Conservation (phyloP, 345 rosid species). For the Raphanus sativus region DNA sequence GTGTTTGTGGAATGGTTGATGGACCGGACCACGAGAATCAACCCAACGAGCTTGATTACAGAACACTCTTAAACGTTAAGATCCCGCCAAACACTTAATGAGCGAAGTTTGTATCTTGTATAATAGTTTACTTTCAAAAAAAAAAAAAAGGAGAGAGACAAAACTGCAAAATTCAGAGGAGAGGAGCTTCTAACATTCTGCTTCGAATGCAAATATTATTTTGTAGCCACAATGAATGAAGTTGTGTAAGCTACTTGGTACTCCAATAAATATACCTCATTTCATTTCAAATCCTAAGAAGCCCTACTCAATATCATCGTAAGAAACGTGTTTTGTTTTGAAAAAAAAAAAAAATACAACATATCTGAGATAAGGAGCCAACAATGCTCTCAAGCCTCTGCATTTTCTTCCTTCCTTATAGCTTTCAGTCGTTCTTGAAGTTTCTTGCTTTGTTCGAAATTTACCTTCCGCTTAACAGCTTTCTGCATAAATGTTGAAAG, state of each 20-base stretch:
- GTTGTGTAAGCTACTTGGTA: not conserved
- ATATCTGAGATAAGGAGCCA: not conserved
- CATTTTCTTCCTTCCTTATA: conserved; percentile 56
- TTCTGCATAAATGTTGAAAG: conserved; percentile 49
- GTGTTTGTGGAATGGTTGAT: too few species aligned
- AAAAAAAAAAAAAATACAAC: not conserved
- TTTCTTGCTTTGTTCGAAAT: conserved; percentile 61
- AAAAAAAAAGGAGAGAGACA: too few species aligned
- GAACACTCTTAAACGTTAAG: not conserved
- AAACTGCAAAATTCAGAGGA: not conserved
- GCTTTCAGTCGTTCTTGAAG: conserved; percentile 52
- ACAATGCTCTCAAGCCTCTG: conserved; percentile 29
- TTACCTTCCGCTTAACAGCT: conserved; percentile 87
- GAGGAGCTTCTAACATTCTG: not conserved
- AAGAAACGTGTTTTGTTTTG: not conserved
- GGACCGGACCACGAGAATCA: not conserved
- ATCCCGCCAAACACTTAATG: not conserved
- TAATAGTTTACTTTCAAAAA: not conserved
- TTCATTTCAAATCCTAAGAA: not conserved
- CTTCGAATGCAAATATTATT: not conserved
- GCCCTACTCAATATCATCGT: not conserved
- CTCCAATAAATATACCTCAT: not conserved
- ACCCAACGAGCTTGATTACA: not conserved
- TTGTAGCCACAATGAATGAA: not conserved
- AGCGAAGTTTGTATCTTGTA: not conserved